phyloP scores from a whole-genome alignment of 2,329 filamentous ascomycete genomes.

The Epichloe sp. region DNA sequence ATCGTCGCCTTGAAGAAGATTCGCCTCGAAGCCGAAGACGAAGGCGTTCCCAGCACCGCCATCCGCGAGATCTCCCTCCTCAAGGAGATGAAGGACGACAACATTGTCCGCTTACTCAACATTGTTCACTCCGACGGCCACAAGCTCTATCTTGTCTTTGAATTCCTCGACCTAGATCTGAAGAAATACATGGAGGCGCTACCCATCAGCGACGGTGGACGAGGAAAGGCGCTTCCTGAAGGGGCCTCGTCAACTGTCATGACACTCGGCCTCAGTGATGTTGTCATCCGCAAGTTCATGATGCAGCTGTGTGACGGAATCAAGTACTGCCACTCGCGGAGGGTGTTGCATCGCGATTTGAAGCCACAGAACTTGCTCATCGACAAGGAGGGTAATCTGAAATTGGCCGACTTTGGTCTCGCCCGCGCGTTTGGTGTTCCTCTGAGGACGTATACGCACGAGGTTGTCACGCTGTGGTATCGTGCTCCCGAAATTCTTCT shows the following conservation, averaged over 20 bases:
- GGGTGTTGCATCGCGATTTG: conserved; percentile 75
- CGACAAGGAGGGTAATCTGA: conserved; percentile 74
- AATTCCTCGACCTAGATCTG: conserved; percentile 81
- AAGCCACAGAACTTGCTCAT: conserved; percentile 89
- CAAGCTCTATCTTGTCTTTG: conserved; percentile 87
- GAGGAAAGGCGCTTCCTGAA: conserved; percentile 74
- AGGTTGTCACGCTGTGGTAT: conserved; percentile 93
- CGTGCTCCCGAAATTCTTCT: conserved; percentile 81
- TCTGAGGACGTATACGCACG: conserved; percentile 82
- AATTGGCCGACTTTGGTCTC: conserved; percentile 81
- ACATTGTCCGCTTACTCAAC: conserved; percentile 78
- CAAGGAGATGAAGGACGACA: conserved; percentile 88
- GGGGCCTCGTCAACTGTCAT: conserved; percentile 52
- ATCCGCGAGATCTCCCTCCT: conserved; percentile 90
- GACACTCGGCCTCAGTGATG: conserved; percentile 59
- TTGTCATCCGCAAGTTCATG: conserved; percentile 90
- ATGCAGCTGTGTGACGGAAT: conserved; percentile 74
- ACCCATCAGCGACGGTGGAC: conserved; percentile 69
- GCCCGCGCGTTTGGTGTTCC: conserved; percentile 86
- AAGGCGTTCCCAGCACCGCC: conserved; percentile 82
- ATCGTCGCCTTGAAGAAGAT: conserved; percentile 95
- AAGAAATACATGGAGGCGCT: conserved; percentile 96
- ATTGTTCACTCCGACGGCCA: conserved; percentile 91
- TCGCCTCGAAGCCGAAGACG: conserved; percentile 85
- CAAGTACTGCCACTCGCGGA: conserved; percentile 78